These are phyloP conservation scores for Escovopsis weberi DNA, from an alignment of 2,329 filamentous ascomycete genomes.

Conservation along the genomic window DNA sequence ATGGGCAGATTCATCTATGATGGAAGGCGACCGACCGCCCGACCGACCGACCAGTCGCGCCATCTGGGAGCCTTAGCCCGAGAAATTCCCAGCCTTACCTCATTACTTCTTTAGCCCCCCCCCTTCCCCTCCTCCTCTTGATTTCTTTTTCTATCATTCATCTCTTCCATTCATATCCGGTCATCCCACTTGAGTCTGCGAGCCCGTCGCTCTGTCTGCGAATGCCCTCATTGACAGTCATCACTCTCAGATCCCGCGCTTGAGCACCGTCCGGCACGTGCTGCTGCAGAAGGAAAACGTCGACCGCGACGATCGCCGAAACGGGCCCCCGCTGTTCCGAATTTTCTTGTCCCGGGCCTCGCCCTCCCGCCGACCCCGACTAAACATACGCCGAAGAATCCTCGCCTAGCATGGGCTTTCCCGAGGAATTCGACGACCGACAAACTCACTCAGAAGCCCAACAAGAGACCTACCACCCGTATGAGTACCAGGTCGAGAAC, in stretches of 20 bases:
- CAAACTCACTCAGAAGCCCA: slow-evolving; percentile 46
- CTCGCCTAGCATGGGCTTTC: slow-evolving; percentile 56
- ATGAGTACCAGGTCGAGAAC: slow-evolving; percentile 80
- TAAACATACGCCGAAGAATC: slow-evolving; percentile 10
- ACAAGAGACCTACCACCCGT: slow-evolving; percentile 48
- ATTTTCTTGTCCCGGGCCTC: background rate
- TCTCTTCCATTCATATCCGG: background rate
- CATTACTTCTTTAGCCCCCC: too few relatives aligned
- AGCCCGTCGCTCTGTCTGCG: background rate
- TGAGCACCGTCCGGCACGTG: slow-evolving; percentile 1
- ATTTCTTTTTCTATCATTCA: background rate
- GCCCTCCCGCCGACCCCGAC: slow-evolving; percentile 1
- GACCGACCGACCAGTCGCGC: background rate
- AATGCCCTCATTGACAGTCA: background rate
- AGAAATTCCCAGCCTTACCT: too few relatives aligned
- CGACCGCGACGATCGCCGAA: background rate
- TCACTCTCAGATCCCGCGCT: background rate
- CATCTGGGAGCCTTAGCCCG: background rate
- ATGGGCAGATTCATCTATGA: too few relatives aligned
- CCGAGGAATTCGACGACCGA: slow-evolving; percentile 54
- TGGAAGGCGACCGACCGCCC: background rate
- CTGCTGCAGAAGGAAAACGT: background rate
- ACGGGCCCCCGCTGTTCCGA: background rate
- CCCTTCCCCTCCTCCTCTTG: background rate
- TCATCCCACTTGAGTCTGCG: background rate